Evolutionary conservation across 176 grass and related monocot species (phyloP).

Genomic region (Triticum turgidum): DNA sequence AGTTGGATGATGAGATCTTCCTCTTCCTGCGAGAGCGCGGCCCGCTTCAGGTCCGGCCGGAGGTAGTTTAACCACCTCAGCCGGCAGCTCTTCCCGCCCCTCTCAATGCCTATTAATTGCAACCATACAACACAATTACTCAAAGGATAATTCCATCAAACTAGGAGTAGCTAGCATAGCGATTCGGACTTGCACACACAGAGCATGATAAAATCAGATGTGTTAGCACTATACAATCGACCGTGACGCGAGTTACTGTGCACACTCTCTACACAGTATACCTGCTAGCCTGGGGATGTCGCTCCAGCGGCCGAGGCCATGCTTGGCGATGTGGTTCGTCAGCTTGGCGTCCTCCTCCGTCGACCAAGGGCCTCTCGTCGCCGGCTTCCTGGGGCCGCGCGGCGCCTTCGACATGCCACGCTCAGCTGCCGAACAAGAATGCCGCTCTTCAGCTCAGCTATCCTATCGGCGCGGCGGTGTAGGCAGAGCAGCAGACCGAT

Average conservation of each 20-base stretch:
- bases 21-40: conserved; percentile 59
- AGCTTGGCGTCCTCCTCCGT: conserved; percentile 70
- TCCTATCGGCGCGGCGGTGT: no score
- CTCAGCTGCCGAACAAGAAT: not conserved
- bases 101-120: conserved; percentile 43
- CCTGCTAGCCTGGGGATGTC: conserved; percentile 65
- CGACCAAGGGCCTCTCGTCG: conserved; percentile 68
- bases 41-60: conserved; percentile 70
- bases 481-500: no score
- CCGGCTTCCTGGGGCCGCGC: conserved; percentile 42
- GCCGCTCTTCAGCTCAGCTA: not conserved
- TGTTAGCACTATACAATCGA: no score
- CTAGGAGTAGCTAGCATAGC: no score
- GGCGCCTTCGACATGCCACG: conserved; percentile 48
- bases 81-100: conserved; percentile 72
- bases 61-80: conserved; percentile 80
- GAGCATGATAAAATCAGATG: no score
- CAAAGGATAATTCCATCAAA: no score
- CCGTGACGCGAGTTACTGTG: not conserved
- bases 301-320: conserved; percentile 64
- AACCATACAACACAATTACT: no score
- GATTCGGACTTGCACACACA: not conserved
- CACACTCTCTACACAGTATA: not conserved
- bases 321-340: conserved; percentile 52
- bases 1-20: conserved; percentile 60